phyloP scores from a whole-genome alignment of 106 monocot species.

The Allium cepa region DNA sequence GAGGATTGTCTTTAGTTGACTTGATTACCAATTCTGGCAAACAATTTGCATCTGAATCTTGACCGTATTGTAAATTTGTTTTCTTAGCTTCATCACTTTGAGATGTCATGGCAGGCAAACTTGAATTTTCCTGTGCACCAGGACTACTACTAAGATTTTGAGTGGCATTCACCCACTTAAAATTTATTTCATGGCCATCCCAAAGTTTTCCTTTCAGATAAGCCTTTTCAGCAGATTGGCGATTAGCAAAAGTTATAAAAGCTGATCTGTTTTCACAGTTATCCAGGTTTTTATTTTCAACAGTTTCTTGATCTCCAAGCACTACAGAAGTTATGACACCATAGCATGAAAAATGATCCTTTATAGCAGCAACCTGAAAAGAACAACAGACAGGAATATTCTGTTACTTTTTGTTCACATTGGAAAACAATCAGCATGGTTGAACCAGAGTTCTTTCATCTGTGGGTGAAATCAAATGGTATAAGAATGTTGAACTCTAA shows the following conservation, averaged over 20 bases:
- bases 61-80: not conserved
- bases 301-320: slow-evolving; percentile 39
- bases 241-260: slow-evolving; percentile 45
- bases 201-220: slow-evolving; percentile 48
- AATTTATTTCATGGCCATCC: slow-evolving; percentile 56
- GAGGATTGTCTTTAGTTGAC: not conserved
- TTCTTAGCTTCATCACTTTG: not conserved
- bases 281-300: slow-evolving; percentile 13
- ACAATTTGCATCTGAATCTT: slow-evolving; percentile 15
- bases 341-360: slow-evolving; percentile 66
- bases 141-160: slow-evolving; percentile 8
- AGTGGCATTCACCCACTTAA: slow-evolving; percentile 45
- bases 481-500: not conserved
- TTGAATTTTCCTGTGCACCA: slow-evolving; percentile 11
- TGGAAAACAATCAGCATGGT: not conserved
- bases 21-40: not conserved
- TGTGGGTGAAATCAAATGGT: not conserved
- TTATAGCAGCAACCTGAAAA: slow-evolving; percentile 45
- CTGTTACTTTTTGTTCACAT: not conserved
- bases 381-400: slow-evolving; percentile 1
- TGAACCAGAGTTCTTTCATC: not conserved
- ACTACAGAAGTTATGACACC: slow-evolving; percentile 46
- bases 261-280: slow-evolving; percentile 27
- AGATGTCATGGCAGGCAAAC: not conserved
- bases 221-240: slow-evolving; percentile 59